Percentiles rank a stretch among this genome's conserved stretches.
Conservation (phyloP, 1,139 yeast genomes). For the Candida glucosophila region DNA sequence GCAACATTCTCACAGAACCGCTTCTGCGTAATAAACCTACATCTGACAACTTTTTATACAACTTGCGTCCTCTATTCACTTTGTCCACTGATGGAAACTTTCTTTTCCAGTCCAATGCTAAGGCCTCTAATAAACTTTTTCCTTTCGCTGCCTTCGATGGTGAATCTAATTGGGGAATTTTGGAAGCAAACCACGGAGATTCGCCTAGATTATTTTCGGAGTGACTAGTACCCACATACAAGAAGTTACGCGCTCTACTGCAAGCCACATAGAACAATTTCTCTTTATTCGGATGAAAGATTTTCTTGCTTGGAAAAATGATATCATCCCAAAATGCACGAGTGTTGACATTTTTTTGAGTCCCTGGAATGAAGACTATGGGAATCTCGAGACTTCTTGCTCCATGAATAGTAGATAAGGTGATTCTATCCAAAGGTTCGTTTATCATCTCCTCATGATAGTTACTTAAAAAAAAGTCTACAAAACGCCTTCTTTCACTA, state of each 20-base stretch:
- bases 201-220: too few species aligned
- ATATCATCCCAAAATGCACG: conserved; percentile 15
- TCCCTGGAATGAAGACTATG: conserved; percentile 49
- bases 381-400: conserved; percentile 71
- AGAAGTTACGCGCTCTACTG: conserved; percentile 50
- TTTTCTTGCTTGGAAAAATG: too few species aligned
- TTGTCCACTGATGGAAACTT: conserved; percentile 6
- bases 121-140: conserved; percentile 3
- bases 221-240: conserved; percentile 42
- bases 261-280: conserved; percentile 54
- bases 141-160: too few species aligned
- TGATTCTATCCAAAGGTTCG: conserved; percentile 23
- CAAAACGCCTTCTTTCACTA: conserved; percentile 12
- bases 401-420: conserved; percentile 58
- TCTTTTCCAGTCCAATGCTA: conserved; percentile 5
- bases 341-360: conserved; percentile 9
- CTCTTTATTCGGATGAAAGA: too few species aligned
- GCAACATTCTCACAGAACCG: too few species aligned
- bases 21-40: conserved; percentile 2
- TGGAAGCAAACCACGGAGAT: too few species aligned
- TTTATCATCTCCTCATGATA: conserved; percentile 36
- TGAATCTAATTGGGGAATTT: too few species aligned
- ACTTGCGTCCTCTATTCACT: conserved; percentile 6
- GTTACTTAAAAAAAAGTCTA: conserved; percentile 33
- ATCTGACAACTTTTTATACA: conserved; percentile 5